These are phyloP conservation scores for Phlebopus sp. DNA, from an alignment of 1,284 basidiomycete genomes.

Conservation along the genomic window DNA sequence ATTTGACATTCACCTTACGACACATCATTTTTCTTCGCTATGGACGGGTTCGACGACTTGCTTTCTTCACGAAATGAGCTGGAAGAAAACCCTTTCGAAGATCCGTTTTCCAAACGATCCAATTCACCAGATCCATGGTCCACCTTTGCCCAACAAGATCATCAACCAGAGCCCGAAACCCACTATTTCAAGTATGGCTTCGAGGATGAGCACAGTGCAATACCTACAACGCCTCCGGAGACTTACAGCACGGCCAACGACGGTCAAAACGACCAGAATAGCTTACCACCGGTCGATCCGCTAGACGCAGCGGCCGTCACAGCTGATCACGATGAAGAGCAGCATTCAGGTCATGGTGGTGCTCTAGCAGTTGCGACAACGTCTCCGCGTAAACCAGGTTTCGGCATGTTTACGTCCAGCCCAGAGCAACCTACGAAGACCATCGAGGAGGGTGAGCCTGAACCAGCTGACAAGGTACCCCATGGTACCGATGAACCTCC, in stretches of 20 bases:
- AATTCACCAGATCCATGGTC: conserved; percentile 78
- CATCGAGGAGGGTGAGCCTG: conserved; percentile 16
- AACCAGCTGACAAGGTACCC: conserved; percentile 9
- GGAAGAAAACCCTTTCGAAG: conserved; percentile 74
- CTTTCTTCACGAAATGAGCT: conserved; percentile 61
- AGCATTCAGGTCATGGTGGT: conserved; percentile 20
- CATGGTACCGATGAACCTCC: conserved; percentile 12
- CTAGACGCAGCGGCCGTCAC: conserved; percentile 43
- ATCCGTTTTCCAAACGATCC: conserved; percentile 68
- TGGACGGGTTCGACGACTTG: conserved; percentile 78
- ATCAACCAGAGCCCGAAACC: conserved; percentile 21
- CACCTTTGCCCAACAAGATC: conserved; percentile 39
- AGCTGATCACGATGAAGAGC: conserved; percentile 40
- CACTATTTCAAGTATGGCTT: conserved; percentile 34
- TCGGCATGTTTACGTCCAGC: conserved; percentile 22
- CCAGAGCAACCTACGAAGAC: conserved; percentile 15
- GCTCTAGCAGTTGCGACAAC: conserved; percentile 12
- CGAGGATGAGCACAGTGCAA: conserved; percentile 28
- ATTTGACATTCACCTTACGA: no score
- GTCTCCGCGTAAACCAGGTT: conserved; percentile 24
- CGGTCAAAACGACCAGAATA: conserved; percentile 18
- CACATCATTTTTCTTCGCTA: conserved; percentile 20
- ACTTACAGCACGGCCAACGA: conserved; percentile 18
- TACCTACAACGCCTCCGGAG: conserved; percentile 22
- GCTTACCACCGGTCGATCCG: conserved; percentile 35